These are phyloP conservation scores for Aureobasidium sp. DNA, from an alignment of 2,329 filamentous ascomycete species.

Conservation along the genomic window DNA sequence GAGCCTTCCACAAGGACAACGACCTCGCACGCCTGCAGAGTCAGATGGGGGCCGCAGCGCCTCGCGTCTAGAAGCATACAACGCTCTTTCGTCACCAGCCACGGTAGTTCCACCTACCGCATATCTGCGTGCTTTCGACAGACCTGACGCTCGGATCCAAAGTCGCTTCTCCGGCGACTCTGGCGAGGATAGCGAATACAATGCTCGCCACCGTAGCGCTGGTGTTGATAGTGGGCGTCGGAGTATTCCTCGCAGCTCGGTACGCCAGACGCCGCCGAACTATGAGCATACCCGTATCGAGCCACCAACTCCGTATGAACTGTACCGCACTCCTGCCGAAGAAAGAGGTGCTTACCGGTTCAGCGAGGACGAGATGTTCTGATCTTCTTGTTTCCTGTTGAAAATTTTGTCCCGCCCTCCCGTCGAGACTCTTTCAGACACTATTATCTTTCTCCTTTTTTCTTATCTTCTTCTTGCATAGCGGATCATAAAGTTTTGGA, in stretches of 20 bases:
- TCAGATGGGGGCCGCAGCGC: conserved; percentile 7
- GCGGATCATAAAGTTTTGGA: neutral
- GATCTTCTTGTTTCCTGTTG: neutral
- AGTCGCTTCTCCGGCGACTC: conserved; percentile 23
- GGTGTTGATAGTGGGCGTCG: neutral
- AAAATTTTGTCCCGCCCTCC: neutral
- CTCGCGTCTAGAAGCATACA: conserved; percentile 11
- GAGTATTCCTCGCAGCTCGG: conserved; percentile 4
- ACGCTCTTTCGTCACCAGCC: conserved; percentile 13
- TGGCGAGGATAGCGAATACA: conserved; percentile 14
- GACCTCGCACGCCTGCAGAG: neutral
- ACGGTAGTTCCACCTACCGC: conserved; percentile 1
- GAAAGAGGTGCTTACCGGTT: conserved; percentile 20
- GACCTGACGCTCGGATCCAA: conserved; percentile 15
- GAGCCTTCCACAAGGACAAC: conserved; percentile 14
- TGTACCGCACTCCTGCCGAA: conserved; percentile 24
- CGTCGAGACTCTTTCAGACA: neutral
- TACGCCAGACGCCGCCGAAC: neutral
- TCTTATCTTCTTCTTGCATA: conserved; percentile 1
- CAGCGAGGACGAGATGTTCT: conserved; percentile 21
- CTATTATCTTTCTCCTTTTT: conserved; percentile 3
- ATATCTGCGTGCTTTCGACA: conserved; percentile 2
- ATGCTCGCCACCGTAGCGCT: neutral
- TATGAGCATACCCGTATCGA: conserved; percentile 9
- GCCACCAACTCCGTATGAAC: conserved; percentile 22